Base-by-base conservation (phyloP, 345 rosid genomes). In the Kernera saxatilis region DNA sequence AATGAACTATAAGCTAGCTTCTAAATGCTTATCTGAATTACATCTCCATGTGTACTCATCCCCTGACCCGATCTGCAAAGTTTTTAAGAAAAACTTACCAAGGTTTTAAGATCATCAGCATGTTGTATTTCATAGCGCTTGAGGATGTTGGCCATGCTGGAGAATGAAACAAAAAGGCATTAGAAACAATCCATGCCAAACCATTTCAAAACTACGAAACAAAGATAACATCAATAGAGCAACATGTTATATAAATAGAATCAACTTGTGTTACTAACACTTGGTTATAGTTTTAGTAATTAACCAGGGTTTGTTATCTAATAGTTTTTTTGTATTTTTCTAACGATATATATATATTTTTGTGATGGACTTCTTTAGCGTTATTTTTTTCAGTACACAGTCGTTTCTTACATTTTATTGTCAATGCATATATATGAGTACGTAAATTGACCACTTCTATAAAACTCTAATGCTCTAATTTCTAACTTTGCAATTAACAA, bases 91-190 rank as follows among this genome's bases (percentile, higher is more conserved):
- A 62, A 32, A 14, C 64, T 67, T 67, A 74, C 78, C 63, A 43
- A 17, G 23, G 26, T 33, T 32, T 41, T 51, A 67, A 8, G 63
- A 8, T 74, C 51, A 35, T 55, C 64, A 32, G 39, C 41, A 32
- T 74, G 55, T 8, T 67, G 23, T 52, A 4, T 13, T 41, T 60
- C 32, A 18, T 49, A 74, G 25, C 14, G 63, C 21, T 6, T 11
- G 2, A 74, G 11, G 26, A 60, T 74, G 6, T 60, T 67, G 41
- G 69, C 18, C 69, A 74, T 49, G 69, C 78, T 74, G 56, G 49
- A 41, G 17, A 41, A 29, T 40, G 19, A 41, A 33, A 51, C 9
- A 25, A 11, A 55, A 73, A 37, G 30, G 0, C 17, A 18, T 57
- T 48, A 65, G 18, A 49, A 7, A 21, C 8, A 45, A 15, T 26